Evolutionary conservation across 495 filamentous ascomycete species (phyloP), one percentile per base, ranked within the genome.

Genomic region (Clavariopsis aquatica): DNA sequence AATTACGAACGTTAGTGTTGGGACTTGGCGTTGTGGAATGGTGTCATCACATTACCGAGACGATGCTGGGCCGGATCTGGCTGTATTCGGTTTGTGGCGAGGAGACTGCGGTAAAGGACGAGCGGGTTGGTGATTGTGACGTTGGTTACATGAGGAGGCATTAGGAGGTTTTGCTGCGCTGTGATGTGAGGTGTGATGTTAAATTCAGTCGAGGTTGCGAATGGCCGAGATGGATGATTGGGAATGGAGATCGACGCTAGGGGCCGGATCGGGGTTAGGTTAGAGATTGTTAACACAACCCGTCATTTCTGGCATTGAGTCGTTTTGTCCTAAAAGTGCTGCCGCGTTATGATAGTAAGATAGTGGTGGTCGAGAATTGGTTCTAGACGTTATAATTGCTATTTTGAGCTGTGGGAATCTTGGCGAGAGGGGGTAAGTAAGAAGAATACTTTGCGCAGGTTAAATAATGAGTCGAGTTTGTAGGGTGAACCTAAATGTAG

Each of bases 101-200:
- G 70, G 2, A 90, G 74, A 1, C 85, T 74, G 24, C 84, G 79
- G 71, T 90, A 92, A 54, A 88, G 83, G 60, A 89, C 78, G 36
- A 90, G 76, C 4, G 88, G 89, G 69, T 90, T 88, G 7, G 89
- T 89, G 66, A 92, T 89, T 51, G 85, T 79, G 22, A 90, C 70
- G 23, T 73, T 65, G 34, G 73, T 74, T 46, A 59, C 43, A 53
- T 65, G 47, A 12, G 65, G 54, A 60, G 63, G 65, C 76, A 77
- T 78, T 60, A 20, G 29, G 38, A n/a, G n/a, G 52, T 38, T 20
- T 36, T 49, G 36, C n/a, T 26, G 52, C 2, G 28, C 15, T 60
- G 20, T 53, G 47, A 2, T 36, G 20, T 52, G 17, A 23, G 52
- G 28, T 41, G 19, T 12, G 27, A 47, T 54, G 26, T n/a, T 47